phyloP scores from a whole-genome alignment of 768 basidiomycete genomes.

The Boletus subcaerulescens region DNA sequence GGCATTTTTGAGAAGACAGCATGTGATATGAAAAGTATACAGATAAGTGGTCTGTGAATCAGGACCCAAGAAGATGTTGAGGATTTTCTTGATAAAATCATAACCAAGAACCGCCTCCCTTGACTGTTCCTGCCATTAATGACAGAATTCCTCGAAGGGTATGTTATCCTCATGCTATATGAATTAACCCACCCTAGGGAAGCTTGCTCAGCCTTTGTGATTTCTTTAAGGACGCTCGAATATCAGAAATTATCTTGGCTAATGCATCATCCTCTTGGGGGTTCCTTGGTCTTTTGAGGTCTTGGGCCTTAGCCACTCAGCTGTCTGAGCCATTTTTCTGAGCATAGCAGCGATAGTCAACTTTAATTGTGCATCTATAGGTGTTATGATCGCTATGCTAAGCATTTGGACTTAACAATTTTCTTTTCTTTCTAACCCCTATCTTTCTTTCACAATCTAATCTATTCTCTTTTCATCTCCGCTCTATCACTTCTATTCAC shows the following conservation, averaged over 20 bases:
- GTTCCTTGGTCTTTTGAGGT: not conserved
- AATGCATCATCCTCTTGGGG: slow-evolving; percentile 18
- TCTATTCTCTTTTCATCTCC: too few species aligned
- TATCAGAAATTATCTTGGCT: slow-evolving; percentile 34
- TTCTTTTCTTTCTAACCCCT: too few species aligned
- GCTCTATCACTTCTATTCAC: too few species aligned
- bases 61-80: slow-evolving; percentile 49
- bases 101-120: slow-evolving; percentile 34
- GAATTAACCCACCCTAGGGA: slow-evolving; percentile 62
- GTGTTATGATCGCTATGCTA: too few species aligned
- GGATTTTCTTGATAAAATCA: slow-evolving; percentile 57
- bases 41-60: slow-evolving; percentile 33
- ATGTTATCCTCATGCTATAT: slow-evolving; percentile 23
- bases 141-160: not conserved
- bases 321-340: slow-evolving; percentile 45
- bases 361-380: slow-evolving; percentile 46
- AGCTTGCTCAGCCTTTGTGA: slow-evolving; percentile 52
- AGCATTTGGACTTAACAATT: too few species aligned
- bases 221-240: slow-evolving; percentile 41
- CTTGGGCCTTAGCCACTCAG: slow-evolving; percentile 42
- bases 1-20: slow-evolving; percentile 51
- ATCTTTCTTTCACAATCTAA: too few species aligned
- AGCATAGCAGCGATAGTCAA: slow-evolving; percentile 67
- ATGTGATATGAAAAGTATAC: slow-evolving; percentile 57
- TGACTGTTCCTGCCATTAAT: slow-evolving; percentile 14